A percentile compares a stretch with the other conserved stretches of the same genome.
These are phyloP conservation scores for Cyberlindnera nakhonratchasimensis DNA, from an alignment of 805 yeast genomes.

Conservation along the genomic window DNA sequence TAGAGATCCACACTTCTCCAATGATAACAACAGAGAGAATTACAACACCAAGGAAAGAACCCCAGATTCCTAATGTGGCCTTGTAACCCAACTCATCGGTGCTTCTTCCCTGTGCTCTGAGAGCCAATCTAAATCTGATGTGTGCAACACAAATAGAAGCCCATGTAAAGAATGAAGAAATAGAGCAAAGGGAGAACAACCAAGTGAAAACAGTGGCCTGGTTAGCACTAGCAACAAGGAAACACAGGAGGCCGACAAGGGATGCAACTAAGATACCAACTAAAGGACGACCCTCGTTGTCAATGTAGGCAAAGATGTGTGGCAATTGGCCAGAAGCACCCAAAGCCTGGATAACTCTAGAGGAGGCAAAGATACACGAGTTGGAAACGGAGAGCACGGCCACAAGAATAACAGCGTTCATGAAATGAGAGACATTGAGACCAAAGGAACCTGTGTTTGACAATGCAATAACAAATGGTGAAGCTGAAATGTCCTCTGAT, in stretches of 20 bases:
- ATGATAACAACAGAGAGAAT: conserved; percentile 58
- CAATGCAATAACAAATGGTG: conserved; percentile 78
- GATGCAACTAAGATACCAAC: conserved; percentile 50
- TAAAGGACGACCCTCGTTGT: conserved; percentile 66
- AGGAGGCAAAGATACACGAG: conserved; percentile 63
- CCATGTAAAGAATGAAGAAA: conserved; percentile 64
- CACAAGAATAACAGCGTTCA: conserved; percentile 64
- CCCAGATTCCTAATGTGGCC: conserved; percentile 64
- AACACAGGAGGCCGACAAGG: conserved; percentile 53
- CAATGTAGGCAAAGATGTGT: conserved; percentile 55
- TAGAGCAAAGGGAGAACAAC: conserved; percentile 60
- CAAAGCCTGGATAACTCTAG: conserved; percentile 62
- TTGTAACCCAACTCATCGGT: conserved; percentile 63
- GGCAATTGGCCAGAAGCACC: conserved; percentile 66
- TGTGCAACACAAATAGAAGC: conserved; percentile 56
- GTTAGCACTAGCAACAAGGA: conserved; percentile 50
- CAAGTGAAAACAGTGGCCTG: conserved; percentile 58
- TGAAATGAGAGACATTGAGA: conserved; percentile 58
- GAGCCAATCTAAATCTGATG: conserved; percentile 59
- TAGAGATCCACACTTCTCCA: conserved; percentile 80
- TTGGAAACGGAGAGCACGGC: conserved; percentile 74
- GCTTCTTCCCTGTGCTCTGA: conserved; percentile 62
- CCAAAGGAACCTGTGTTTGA: conserved; percentile 55
- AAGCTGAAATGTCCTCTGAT: conserved; percentile 61
- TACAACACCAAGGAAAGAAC: conserved; percentile 58